Percentiles rank a stretch among this genome's conserved stretches.
phyloP scores from a whole-genome alignment of 208 protist species.

The Acanthamoeba culbertsoni region DNA sequence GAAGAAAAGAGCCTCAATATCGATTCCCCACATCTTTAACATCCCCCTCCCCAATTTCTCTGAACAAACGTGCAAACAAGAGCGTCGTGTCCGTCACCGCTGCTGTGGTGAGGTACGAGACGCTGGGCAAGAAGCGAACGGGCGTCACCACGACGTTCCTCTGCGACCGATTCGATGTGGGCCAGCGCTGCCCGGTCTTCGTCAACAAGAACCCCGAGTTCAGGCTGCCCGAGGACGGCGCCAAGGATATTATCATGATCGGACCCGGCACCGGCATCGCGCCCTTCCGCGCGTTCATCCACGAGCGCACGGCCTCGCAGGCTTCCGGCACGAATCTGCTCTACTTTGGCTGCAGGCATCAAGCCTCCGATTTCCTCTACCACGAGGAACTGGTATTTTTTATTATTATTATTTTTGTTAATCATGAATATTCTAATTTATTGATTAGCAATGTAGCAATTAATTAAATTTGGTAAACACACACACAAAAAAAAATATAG shows the following conservation, averaged over 20 bases:
- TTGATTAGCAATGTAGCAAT: no score
- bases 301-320: slow-evolving; percentile 40
- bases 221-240: slow-evolving; percentile 20
- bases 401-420: no score
- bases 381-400: slow-evolving; percentile 58
- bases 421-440: no score
- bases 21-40: no score
- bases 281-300: slow-evolving; percentile 74
- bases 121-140: slow-evolving; percentile 18
- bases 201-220: slow-evolving; percentile 29
- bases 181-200: background rate
- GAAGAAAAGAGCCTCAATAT: no score
- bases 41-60: no score
- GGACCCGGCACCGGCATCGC: slow-evolving; percentile 76
- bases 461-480: no score
- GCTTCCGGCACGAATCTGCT: slow-evolving; percentile 54
- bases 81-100: slow-evolving; percentile 61
- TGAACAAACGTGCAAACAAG: background rate
- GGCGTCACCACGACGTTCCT: slow-evolving; percentile 42
- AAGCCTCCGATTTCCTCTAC: slow-evolving; percentile 68
- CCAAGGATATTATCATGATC: slow-evolving; percentile 72
- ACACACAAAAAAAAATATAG: no score
- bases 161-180: background rate
- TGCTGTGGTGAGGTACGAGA: slow-evolving; percentile 61
- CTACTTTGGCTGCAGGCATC: slow-evolving; percentile 71